A percentile compares a stretch with the other conserved stretches of the same genome.
Conservation (phyloP, 2,329 filamentous ascomycete species). For the Colletotrichum truncatum region DNA sequence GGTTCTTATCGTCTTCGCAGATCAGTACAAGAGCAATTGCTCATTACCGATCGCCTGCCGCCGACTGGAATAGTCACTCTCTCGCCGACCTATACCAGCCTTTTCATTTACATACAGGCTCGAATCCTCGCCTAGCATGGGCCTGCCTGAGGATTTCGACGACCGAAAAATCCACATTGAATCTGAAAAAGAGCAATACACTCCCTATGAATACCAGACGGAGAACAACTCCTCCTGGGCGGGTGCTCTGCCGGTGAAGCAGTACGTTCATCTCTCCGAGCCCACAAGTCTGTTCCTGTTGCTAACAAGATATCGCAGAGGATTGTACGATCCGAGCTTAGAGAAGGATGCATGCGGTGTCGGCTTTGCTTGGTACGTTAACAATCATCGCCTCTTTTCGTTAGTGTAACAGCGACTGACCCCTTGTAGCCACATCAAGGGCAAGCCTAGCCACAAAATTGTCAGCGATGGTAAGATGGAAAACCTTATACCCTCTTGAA, state of each 20-base stretch:
- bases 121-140: conserved; percentile 72
- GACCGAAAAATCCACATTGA: conserved; percentile 72
- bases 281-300: neutral
- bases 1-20: neutral
- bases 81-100: conserved; percentile 31
- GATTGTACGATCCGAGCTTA: conserved; percentile 93
- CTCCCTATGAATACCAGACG: conserved; percentile 86
- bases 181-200: conserved; percentile 67
- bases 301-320: conserved; percentile 51
- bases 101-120: conserved; percentile 13
- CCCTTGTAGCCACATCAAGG: conserved; percentile 86
- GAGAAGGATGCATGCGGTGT: conserved; percentile 99
- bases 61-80: conserved; percentile 31
- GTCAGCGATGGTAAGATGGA: conserved; percentile 87
- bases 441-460: conserved; percentile 96
- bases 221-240: conserved; percentile 91
- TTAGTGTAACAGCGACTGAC: conserved; percentile 32
- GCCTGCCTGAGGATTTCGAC: conserved; percentile 72
- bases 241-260: conserved; percentile 93
- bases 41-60: conserved; percentile 34
- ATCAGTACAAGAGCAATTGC: conserved; percentile 33
- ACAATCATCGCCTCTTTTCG: conserved; percentile 33
- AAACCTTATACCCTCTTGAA: conserved; percentile 41
- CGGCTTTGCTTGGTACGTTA: conserved; percentile 92
- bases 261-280: conserved; percentile 59